Percentiles rank a stretch among this genome's conserved stretches.
These are phyloP conservation scores for Porphyra umbilicalis DNA, from an alignment of 31 red algal species.

Conservation along the genomic window DNA sequence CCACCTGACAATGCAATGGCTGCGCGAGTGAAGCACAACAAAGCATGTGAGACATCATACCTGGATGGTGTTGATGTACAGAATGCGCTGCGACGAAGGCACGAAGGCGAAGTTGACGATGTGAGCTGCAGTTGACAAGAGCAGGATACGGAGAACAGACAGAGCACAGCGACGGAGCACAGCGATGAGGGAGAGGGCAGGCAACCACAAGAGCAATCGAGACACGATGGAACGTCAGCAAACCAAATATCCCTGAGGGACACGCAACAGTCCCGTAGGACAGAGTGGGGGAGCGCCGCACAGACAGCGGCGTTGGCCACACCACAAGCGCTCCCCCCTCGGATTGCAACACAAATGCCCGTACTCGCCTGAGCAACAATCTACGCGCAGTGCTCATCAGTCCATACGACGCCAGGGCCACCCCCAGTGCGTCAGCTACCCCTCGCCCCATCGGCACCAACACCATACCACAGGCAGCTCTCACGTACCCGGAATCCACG, in stretches of 20 bases:
- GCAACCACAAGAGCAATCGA: neutral
- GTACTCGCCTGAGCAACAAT: no score
- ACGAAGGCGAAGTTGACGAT: slow-evolving; percentile 98
- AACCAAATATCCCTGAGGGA: neutral
- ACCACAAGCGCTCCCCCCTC: no score
- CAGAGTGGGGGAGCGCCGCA: no score
- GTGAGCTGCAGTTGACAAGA: slow-evolving; percentile 86
- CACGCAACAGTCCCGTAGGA: neutral
- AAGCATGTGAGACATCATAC: slow-evolving; percentile 67
- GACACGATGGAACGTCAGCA: slow-evolving; percentile 14
- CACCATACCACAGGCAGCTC: no score
- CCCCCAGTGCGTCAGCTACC: no score
- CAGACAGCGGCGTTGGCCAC: no score
- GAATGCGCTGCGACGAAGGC: slow-evolving; percentile 91
- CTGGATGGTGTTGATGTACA: slow-evolving; percentile 99
- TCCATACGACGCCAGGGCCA: no score
- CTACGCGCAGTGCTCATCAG: no score
- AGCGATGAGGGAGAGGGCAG: neutral
- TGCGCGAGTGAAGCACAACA: slow-evolving; percentile 19
- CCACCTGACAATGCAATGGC: no score
- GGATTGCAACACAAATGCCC: no score
- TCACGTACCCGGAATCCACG: slow-evolving; percentile 11
- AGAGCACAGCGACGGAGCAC: neutral
- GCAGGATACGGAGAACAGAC: neutral
- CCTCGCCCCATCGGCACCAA: no score